Percentiles rank a stretch among this genome's conserved stretches.
Conservation (phyloP, 352 stramenopile genomes). For the Phytophthora parvispora region DNA sequence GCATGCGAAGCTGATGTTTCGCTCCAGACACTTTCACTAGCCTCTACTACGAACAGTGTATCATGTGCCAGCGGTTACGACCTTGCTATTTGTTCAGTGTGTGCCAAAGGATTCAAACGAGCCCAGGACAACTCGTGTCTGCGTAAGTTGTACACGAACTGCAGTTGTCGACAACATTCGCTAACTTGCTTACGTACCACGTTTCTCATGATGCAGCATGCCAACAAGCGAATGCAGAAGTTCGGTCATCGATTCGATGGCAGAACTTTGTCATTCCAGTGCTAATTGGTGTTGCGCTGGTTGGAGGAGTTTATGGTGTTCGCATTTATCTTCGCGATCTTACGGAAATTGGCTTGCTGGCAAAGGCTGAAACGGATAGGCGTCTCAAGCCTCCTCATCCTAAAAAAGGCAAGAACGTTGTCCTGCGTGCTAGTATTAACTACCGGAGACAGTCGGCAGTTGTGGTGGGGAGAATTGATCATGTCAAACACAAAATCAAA, state of each 20-base stretch:
- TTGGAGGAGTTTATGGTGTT: conserved; percentile 45
- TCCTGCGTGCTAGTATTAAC: conserved; percentile 27
- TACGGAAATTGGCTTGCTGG: conserved; percentile 69
- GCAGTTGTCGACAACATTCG: too few species aligned
- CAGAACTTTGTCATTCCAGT: conserved; percentile 83
- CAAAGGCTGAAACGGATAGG: conserved; percentile 72
- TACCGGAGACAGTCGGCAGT: conserved; percentile 34
- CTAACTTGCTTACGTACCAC: not conserved
- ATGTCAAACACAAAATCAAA: conserved; percentile 41
- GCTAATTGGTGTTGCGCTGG: conserved; percentile 45
- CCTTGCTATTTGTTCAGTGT: conserved; percentile 79
- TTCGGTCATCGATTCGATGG: conserved; percentile 64
- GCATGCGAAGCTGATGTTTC: conserved; percentile 67
- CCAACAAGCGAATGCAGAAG: conserved; percentile 54
- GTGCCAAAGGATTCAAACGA: conserved; percentile 62
- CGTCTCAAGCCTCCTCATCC: conserved; percentile 41
- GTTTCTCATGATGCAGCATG: conserved; percentile 47
- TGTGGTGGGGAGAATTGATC: conserved; percentile 33
- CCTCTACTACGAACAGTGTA: conserved; percentile 26
- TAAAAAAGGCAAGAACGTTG: conserved; percentile 25
- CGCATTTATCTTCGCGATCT: conserved; percentile 65
- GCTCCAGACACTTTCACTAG: conserved; percentile 30
- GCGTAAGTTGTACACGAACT: conserved; percentile 50
- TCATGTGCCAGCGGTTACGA: conserved; percentile 64
- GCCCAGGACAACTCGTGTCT: conserved; percentile 62